A percentile compares a stretch with the other conserved stretches of the same genome.
phyloP scores from a whole-genome alignment of 129 eudicot genomes.

The Deinandra increscens region DNA sequence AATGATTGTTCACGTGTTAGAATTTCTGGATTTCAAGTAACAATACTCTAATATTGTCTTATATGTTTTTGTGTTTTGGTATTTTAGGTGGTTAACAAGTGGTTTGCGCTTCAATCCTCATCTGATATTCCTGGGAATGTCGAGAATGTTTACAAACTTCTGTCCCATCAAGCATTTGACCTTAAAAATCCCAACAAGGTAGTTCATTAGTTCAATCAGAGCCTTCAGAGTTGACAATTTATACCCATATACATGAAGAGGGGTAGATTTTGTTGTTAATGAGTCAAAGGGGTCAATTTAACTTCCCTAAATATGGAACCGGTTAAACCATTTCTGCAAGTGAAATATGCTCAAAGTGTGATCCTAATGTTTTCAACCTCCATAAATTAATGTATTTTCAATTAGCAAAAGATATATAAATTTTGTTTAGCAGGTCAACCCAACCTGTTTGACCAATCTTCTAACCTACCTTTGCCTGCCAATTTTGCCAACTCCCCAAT shows the following conservation, averaged over 20 bases:
- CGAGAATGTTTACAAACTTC: constrained; percentile 75
- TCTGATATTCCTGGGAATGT: constrained; percentile 94
- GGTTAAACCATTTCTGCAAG: neutral
- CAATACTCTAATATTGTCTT: neutral
- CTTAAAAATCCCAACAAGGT: constrained; percentile 93
- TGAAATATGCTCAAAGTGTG: neutral
- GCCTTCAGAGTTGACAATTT: neutral
- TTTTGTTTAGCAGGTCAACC: neutral
- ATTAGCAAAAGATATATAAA: neutral
- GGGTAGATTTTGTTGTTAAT: neutral
- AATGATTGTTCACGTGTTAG: neutral
- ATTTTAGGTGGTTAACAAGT: constrained; percentile 75
- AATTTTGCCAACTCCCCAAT: no score
- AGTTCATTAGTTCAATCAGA: neutral
- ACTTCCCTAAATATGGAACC: neutral
- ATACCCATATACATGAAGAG: neutral
- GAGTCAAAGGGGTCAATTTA: neutral
- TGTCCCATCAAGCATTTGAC: constrained; percentile 87
- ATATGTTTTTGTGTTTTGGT: neutral
- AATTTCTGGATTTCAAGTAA: neutral
- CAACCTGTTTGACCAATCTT: neutral
- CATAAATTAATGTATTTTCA: neutral
- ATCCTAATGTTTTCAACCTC: neutral
- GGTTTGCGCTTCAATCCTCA: constrained; percentile 93
- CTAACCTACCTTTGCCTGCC: neutral